phyloP scores from a whole-genome alignment of 371 early-diverging fungal genomes.

The Umbelopsis sp. region DNA sequence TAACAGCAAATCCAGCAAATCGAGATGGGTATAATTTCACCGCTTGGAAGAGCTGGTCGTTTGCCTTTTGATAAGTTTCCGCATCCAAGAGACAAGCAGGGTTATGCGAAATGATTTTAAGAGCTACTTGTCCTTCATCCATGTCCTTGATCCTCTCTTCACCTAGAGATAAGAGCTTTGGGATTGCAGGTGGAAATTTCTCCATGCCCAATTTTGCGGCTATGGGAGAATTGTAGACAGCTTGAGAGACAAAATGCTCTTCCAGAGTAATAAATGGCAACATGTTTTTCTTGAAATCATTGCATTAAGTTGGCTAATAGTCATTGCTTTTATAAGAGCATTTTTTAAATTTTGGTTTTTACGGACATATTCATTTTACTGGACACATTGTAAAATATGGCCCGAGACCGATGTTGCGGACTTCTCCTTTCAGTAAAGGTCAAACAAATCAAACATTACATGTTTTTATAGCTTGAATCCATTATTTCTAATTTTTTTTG shows the following conservation, averaged over 20 bases:
- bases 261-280: constrained; percentile 3
- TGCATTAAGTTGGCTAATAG: too few relatives aligned
- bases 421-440: too few relatives aligned
- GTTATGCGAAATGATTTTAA: background rate
- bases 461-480: too few relatives aligned
- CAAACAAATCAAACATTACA: too few relatives aligned
- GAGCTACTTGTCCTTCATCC: constrained; percentile 3
- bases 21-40: background rate
- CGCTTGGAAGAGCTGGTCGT: background rate
- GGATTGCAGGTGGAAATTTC: background rate
- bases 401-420: too few relatives aligned
- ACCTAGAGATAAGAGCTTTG: background rate
- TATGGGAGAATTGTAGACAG: background rate
- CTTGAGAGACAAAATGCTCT: background rate
- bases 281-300: background rate
- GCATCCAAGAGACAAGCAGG: background rate
- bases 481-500: too few relatives aligned
- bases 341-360: too few relatives aligned
- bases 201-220: background rate
- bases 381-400: too few relatives aligned
- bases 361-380: too few relatives aligned
- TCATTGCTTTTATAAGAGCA: too few relatives aligned
- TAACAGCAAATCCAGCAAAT: constrained; percentile 23
- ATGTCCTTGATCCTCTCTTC: background rate
- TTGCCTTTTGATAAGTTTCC: background rate